Evolutionary conservation across 2,329 filamentous ascomycete genomes (phyloP).

Genomic region (Paecilomyces sp.): DNA sequence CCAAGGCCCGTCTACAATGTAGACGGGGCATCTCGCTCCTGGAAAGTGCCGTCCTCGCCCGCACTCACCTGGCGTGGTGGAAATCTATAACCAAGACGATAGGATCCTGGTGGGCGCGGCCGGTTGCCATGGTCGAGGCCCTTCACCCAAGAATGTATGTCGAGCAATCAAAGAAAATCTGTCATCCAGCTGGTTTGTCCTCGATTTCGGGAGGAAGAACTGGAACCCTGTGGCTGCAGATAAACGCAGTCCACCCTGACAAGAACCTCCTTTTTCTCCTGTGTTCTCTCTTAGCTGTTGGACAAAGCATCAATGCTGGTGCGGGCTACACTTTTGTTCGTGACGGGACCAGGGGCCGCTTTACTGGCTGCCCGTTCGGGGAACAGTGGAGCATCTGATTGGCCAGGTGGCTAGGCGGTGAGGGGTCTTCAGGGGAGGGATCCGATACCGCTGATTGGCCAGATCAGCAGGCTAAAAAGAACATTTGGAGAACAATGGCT

Average conservation of each 20-base stretch:
- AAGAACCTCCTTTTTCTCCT: not conserved
- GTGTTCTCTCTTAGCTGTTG: not conserved
- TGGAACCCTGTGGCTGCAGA: not conserved
- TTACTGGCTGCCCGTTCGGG: not conserved
- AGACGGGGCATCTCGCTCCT: not conserved
- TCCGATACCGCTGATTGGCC: not conserved
- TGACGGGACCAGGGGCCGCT: not conserved
- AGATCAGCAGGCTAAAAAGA: too few species aligned
- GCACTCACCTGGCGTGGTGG: slow-evolving; percentile 59
- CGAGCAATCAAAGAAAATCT: not conserved
- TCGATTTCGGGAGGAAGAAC: not conserved
- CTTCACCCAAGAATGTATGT: slow-evolving; percentile 6
- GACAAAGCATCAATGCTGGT: not conserved
- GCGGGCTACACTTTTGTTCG: not conserved
- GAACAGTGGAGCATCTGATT: not conserved
- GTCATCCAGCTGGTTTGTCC: not conserved
- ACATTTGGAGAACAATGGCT: not conserved
- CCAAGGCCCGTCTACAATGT: not conserved
- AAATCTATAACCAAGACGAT: slow-evolving; percentile 77
- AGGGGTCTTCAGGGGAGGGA: not conserved
- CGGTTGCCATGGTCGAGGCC: slow-evolving; percentile 18
- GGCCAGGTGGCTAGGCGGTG: not conserved
- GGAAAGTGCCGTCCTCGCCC: not conserved
- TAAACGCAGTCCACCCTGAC: not conserved
- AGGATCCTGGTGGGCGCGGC: slow-evolving; percentile 49